Conservation (phyloP, 495 filamentous ascomycete species). For the Annulohypoxylon nitens region DNA sequence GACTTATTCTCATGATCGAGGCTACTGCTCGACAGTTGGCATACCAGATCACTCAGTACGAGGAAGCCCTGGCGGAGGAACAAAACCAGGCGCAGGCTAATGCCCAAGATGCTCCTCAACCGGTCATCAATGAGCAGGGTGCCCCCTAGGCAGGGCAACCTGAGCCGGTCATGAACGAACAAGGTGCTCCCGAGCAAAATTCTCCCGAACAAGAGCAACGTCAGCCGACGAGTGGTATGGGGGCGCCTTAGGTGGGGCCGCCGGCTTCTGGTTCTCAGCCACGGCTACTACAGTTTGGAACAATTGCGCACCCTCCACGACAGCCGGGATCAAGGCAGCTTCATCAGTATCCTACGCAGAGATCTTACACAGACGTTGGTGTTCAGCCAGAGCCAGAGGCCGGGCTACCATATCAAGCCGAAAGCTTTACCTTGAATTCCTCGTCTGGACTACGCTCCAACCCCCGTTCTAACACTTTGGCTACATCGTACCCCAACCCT, state of each 20-base stretch:
- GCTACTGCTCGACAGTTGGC: constrained; percentile 60
- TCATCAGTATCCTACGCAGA: too few relatives aligned
- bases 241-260: not conserved
- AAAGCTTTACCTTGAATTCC: too few relatives aligned
- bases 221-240: not conserved
- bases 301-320: too few relatives aligned
- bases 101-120: constrained; percentile 30
- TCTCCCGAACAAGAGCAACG: not conserved
- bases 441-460: too few relatives aligned
- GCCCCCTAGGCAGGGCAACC: constrained; percentile 37
- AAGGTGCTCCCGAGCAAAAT: not conserved
- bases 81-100: constrained; percentile 37
- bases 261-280: not conserved
- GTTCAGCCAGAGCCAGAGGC: too few relatives aligned
- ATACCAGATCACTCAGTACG: constrained; percentile 57
- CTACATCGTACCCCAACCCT: too few relatives aligned
- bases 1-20: constrained; percentile 59
- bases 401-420: too few relatives aligned
- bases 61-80: constrained; percentile 52
- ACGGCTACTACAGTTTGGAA: too few relatives aligned
- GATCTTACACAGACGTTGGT: too few relatives aligned
- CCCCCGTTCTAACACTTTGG: too few relatives aligned
- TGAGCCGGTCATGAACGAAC: not conserved
- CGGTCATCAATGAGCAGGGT: constrained; percentile 45
- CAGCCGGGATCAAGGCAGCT: too few relatives aligned